Percentiles rank a stretch among this genome's conserved stretches.
Evolutionary conservation across 2,329 filamentous ascomycete species (phyloP).

Genomic region (Sarocladium strictum): DNA sequence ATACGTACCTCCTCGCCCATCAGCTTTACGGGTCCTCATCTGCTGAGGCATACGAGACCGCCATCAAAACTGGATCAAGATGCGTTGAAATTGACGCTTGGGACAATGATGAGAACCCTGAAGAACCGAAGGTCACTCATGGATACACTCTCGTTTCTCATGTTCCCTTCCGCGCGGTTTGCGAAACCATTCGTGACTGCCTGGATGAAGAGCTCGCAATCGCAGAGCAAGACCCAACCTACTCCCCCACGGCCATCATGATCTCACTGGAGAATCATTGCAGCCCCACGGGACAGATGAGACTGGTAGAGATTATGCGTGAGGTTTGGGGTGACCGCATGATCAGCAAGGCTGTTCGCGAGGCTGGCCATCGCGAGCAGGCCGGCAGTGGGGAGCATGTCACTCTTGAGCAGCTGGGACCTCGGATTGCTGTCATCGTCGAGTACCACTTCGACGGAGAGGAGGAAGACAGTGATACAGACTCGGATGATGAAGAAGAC

Average conservation of each 20-base stretch:
- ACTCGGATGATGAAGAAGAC: conserved; percentile 31
- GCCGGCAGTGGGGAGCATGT: conserved; percentile 46
- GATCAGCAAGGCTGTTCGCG: conserved; percentile 49
- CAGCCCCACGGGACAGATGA: conserved; percentile 48
- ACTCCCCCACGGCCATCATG: conserved; percentile 50
- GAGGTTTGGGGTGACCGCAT: conserved; percentile 57
- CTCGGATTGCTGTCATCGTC: conserved; percentile 61
- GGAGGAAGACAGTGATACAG: conserved; percentile 25
- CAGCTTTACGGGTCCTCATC: conserved; percentile 61
- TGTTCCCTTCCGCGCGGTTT: conserved; percentile 58
- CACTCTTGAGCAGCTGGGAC: conserved; percentile 50
- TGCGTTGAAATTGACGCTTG: conserved; percentile 72
- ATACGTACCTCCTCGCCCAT: conserved; percentile 66
- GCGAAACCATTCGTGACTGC: conserved; percentile 58
- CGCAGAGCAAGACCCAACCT: conserved; percentile 27
- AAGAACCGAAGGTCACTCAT: conserved; percentile 66
- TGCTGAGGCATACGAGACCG: conserved; percentile 57
- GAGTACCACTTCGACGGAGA: conserved; percentile 58
- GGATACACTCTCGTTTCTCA: conserved; percentile 63
- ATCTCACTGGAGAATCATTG: conserved; percentile 67
- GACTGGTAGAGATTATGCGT: conserved; percentile 59
- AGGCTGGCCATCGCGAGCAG: conserved; percentile 51
- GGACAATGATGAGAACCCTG: conserved; percentile 54
- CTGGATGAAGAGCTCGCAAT: conserved; percentile 51
- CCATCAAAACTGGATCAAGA: conserved; percentile 55